Base-by-base conservation (phyloP, 2,329 filamentous ascomycete species). In the Purpureocillium lavendulum region DNA sequence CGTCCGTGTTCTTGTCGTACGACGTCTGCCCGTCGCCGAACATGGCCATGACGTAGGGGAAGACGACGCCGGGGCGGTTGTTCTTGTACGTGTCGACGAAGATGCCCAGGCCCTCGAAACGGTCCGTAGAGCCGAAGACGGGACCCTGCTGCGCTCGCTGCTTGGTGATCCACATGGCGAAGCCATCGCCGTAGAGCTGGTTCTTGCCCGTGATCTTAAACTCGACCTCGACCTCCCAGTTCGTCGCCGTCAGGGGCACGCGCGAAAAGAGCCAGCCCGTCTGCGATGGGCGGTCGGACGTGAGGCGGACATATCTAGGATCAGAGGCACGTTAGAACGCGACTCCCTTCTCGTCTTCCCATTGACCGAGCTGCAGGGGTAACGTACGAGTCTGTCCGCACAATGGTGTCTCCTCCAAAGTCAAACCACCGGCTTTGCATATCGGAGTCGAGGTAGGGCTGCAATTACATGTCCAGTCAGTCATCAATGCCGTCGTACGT, bases 51-150 rank as follows among this genome's bases (percentile, higher is more conserved):
- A 98, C 84, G 58, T 95, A 96, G 37, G 92, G 92, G 66, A 98
- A 98, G 35, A 95, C 85, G 32, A 87, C 84, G 33, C 92, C 92
- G 1, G 92, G 90, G 12, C 92, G 81, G 70, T 96, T 95, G 71
- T 98, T 98, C 80, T 98, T 98, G 75, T 98, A 98, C 33, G 92
- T 98, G 61, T 98, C 92, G 67, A 98, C 78, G 70, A 96, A 97
- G 62, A 98, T 75, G 40, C 88, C 92, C 35, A 98, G 75, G 4
- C 92, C 92, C 61, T 98, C 90, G 53, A 97, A 98, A 48, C 78
- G 78, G 66, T 98, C 90, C 24, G 75, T 71, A 50, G 82, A 82
- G 37, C 92, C 92, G 62, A 98, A 98, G 30, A 98, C 90, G 10
- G 80, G 75, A 13, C 92, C 92, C 43, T 71, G 66, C 52, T 82